Percentiles rank a stretch among this genome's conserved stretches.
phyloP scores from a whole-genome alignment of 345 rosid species.

The Garcia nutans region DNA sequence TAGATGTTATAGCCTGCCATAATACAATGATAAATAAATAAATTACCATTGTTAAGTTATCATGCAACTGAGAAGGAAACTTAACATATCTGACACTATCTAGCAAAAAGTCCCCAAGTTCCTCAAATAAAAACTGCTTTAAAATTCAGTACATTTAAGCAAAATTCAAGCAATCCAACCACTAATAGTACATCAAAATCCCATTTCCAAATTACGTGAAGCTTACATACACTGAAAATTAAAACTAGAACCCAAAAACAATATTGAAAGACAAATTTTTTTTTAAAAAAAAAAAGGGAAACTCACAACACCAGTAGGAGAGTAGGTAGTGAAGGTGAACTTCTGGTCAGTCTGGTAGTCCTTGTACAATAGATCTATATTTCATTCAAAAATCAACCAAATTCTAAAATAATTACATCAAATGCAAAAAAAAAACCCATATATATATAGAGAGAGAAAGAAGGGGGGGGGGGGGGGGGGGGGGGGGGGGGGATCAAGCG shows the following conservation, averaged over 20 bases:
- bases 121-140: too few relatives aligned
- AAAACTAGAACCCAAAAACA: too few relatives aligned
- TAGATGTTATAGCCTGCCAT: conserved; percentile 66
- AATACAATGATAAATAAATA: neutral
- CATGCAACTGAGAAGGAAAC: neutral
- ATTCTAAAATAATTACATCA: neutral
- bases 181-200: too few relatives aligned
- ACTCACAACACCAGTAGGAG: conserved; percentile 85
- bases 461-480: conserved; percentile 28
- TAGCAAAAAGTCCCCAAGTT: neutral
- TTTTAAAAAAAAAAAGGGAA: neutral
- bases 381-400: neutral
- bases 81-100: neutral
- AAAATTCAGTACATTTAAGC: neutral
- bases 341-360: conserved; percentile 92
- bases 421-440: conserved; percentile 6
- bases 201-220: too few relatives aligned
- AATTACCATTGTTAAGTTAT: neutral
- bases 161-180: neutral
- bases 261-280: too few relatives aligned
- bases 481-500: too few relatives aligned
- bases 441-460: too few relatives aligned
- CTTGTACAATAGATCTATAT: conserved; percentile 78
- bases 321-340: conserved; percentile 76
- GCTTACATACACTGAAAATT: too few relatives aligned